Conservation (phyloP, 139 green algal species). For the Deuterostichococcus epilithicus region DNA sequence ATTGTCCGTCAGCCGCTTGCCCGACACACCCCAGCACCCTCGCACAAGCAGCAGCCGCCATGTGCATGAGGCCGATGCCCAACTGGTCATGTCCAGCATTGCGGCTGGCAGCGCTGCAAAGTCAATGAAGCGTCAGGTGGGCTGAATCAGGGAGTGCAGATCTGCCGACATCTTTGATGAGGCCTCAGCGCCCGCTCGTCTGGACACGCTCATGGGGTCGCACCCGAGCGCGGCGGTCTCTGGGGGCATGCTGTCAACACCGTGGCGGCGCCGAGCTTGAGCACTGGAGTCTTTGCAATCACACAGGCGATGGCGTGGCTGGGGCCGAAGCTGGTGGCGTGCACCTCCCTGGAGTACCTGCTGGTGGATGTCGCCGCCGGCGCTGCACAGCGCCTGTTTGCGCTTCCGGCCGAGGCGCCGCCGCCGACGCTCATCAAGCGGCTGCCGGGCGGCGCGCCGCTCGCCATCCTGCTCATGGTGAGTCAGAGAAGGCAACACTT, state of each 20-base stretch:
- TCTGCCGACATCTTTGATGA: no score
- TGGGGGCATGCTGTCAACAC: no score
- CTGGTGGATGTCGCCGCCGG: slow-evolving; percentile 19
- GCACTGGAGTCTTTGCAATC: background rate
- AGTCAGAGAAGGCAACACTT: no score
- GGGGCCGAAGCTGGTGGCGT: slow-evolving; percentile 27
- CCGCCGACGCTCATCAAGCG: slow-evolving; percentile 18
- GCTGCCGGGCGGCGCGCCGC: slow-evolving; percentile 7
- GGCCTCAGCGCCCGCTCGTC: no score
- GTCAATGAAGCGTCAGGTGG: background rate
- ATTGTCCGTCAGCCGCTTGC: background rate
- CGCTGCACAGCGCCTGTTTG: slow-evolving; percentile 23
- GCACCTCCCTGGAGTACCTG: slow-evolving; percentile 32
- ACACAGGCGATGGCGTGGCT: slow-evolving; percentile 35
- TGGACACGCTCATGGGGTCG: no score
- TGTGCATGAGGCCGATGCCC: no score
- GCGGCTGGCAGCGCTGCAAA: background rate
- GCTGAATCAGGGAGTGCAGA: background rate
- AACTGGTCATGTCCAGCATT: no score
- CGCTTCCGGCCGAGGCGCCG: slow-evolving; percentile 26
- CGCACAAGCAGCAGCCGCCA: no score
- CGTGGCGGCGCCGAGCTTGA: no score
- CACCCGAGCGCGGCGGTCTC: no score
- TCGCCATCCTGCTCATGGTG: slow-evolving; percentile 29
- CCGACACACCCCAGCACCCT: no score